phyloP scores from a whole-genome alignment of 176 grass and related monocot species.

The Thinopyrum elongatum region DNA sequence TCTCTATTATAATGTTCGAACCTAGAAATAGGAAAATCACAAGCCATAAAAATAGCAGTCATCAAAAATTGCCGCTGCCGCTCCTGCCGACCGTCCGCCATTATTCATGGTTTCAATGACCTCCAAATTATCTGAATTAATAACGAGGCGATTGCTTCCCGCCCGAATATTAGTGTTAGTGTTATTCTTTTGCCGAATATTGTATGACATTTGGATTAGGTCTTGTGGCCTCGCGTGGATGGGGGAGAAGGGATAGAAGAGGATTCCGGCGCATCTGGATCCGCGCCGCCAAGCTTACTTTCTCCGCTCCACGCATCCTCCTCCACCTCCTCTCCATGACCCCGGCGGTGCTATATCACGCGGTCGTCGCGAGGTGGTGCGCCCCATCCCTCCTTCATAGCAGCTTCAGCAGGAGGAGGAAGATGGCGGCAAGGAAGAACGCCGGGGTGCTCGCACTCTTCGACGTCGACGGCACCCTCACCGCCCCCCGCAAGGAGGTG shows the following conservation, averaged over 20 bases:
- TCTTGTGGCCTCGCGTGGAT: background rate
- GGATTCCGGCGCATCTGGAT: constrained; percentile 22
- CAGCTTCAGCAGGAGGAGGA: background rate
- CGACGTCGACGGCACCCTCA: constrained; percentile 96
- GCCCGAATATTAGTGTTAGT: no score
- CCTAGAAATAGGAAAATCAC: no score
- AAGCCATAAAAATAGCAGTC: no score
- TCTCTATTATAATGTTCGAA: no score
- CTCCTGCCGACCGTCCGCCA: no score
- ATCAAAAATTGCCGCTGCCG: no score
- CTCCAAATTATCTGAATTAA: no score
- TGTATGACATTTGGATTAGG: no score
- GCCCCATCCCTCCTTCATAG: background rate
- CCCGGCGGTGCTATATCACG: background rate
- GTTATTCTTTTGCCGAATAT: no score
- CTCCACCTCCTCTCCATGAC: background rate
- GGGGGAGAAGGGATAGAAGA: background rate
- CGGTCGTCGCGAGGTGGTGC: background rate
- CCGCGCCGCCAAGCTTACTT: constrained; percentile 34
- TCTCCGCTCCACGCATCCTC: background rate
- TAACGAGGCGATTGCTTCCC: no score
- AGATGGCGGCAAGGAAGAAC: constrained; percentile 36
- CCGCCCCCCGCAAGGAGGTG: constrained; percentile 80
- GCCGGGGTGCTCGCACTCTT: constrained; percentile 82
- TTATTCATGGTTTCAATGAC: no score